A percentile compares a stretch with the other conserved stretches of the same genome.
Conservation (phyloP, 495 filamentous ascomycete species). For the Trichoderma reesei region DNA sequence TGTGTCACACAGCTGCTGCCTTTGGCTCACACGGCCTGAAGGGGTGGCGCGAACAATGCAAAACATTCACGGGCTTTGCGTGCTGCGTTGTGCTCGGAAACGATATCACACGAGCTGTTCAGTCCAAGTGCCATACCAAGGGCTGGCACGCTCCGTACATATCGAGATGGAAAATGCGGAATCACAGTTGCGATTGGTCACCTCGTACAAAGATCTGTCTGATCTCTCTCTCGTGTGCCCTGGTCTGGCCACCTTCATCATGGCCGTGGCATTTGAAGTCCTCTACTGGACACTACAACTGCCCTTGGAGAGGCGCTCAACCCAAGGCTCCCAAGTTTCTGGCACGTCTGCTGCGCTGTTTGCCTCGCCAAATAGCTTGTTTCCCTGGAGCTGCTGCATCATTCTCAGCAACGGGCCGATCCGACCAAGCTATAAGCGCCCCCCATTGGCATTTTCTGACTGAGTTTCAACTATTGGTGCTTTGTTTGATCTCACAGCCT, state of each 20-base stretch:
- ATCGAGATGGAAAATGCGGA: neutral
- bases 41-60: neutral
- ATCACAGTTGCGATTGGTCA: neutral
- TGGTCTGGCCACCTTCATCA: neutral
- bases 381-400: neutral
- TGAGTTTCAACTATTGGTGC: neutral
- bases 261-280: neutral
- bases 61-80: neutral
- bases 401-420: neutral
- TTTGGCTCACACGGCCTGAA: neutral
- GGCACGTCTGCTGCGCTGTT: neutral
- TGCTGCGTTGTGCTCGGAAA: neutral
- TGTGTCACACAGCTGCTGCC: neutral
- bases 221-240: neutral
- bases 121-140: neutral
- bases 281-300: neutral
- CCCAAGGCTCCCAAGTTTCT: neutral
- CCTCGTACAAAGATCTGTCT: conserved; percentile 8
- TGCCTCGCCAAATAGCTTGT: neutral
- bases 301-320: neutral
- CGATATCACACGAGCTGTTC: neutral
- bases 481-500: neutral
- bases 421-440: neutral
- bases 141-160: neutral
- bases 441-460: neutral